These are phyloP conservation scores for Claviceps cyperi DNA, from an alignment of 2,329 filamentous ascomycete genomes.

Conservation along the genomic window DNA sequence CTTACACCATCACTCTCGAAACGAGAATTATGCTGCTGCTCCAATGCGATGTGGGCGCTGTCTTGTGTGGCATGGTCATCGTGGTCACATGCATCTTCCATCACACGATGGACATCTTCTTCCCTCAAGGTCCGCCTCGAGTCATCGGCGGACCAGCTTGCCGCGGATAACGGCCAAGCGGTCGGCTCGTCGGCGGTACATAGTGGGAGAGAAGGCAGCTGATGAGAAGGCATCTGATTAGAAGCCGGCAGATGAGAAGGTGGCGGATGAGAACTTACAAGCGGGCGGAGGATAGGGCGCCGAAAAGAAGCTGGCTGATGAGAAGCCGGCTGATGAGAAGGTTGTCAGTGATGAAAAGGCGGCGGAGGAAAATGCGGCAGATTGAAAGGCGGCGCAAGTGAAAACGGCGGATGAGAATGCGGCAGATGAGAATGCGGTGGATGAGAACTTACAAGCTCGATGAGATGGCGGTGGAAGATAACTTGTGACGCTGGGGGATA, in stretches of 20 bases:
- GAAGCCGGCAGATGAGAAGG: slow-evolving; percentile 20
- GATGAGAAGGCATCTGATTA: slow-evolving; percentile 8
- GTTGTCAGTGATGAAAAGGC: too few species aligned
- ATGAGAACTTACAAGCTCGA: slow-evolving; percentile 1
- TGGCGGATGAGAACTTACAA: slow-evolving; percentile 16
- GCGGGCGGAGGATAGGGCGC: too few species aligned
- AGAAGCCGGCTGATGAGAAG: too few species aligned
- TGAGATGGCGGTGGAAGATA: too few species aligned
- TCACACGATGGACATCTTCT: slow-evolving; percentile 16
- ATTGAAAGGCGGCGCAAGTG: too few species aligned
- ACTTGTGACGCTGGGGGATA: too few species aligned
- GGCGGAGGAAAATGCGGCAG: background rate
- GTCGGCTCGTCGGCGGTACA: slow-evolving; percentile 21
- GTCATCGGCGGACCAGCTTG: slow-evolving; percentile 22
- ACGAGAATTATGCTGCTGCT: background rate
- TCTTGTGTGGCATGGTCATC: slow-evolving; percentile 5
- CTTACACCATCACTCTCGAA: slow-evolving; percentile 7
- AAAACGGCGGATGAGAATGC: too few species aligned
- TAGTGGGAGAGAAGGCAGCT: slow-evolving; percentile 20
- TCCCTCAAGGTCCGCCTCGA: slow-evolving; percentile 23
- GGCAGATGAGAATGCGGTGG: background rate
- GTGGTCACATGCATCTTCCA: slow-evolving; percentile 17
- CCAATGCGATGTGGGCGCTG: slow-evolving; percentile 8
- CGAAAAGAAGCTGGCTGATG: background rate
- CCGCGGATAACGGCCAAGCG: slow-evolving; percentile 24